phyloP scores from a whole-genome alignment of 164 flowering plant species.

The Cinnamomum micranthum region DNA sequence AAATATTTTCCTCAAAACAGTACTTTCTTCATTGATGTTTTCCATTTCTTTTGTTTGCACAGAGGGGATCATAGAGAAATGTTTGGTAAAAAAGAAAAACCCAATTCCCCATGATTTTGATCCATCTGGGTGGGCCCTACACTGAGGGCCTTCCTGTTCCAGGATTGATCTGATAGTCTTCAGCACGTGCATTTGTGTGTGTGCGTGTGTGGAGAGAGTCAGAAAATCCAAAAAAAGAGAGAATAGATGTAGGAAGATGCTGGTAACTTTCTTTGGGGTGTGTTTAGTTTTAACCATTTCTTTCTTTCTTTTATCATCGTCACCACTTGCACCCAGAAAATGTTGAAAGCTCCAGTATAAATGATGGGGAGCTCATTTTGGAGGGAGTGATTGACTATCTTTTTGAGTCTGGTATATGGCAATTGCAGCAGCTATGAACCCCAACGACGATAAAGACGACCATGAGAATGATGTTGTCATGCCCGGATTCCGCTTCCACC shows the following conservation, averaged over 20 bases:
- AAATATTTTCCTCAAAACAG: too few species aligned
- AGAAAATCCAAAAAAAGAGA: neutral
- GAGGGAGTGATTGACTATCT: neutral
- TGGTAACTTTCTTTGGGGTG: slow-evolving; percentile 6
- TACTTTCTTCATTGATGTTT: too few species aligned
- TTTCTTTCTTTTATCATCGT: slow-evolving; percentile 13
- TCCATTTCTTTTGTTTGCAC: too few species aligned
- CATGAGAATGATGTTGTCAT: slow-evolving; percentile 85
- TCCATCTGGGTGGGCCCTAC: too few species aligned
- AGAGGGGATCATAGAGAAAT: too few species aligned
- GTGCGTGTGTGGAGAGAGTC: neutral
- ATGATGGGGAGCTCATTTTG: neutral
- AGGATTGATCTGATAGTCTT: too few species aligned
- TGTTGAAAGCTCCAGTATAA: slow-evolving; percentile 9
- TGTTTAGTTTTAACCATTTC: slow-evolving; percentile 16
- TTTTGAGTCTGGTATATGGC: slow-evolving; percentile 33
- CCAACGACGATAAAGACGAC: slow-evolving; percentile 36
- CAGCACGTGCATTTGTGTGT: too few species aligned
- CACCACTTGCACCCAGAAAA: slow-evolving; percentile 22
- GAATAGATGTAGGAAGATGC: neutral
- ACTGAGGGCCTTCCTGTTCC: too few species aligned
- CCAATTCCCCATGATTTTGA: too few species aligned
- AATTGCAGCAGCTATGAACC: slow-evolving; percentile 35
- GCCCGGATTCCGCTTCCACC: slow-evolving; percentile 99
- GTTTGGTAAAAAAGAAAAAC: too few species aligned